Percentiles rank a stretch among this genome's conserved stretches.
Evolutionary conservation across 1,139 yeast species (phyloP).

Genomic region (Kodamaea sp.): DNA sequence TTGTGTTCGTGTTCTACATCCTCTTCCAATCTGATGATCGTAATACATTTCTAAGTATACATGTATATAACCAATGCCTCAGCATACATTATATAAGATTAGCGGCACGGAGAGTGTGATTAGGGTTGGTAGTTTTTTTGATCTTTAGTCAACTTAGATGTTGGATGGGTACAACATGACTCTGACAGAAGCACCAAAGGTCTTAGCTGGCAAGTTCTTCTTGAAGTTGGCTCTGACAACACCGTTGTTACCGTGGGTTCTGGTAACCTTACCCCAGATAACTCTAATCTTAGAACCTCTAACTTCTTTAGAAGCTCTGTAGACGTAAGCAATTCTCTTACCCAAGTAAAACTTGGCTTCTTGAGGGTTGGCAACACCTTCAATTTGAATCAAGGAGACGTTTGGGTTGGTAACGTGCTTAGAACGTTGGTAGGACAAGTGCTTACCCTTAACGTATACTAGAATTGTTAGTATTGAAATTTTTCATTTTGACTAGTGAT

Average conservation of each 20-base stretch:
- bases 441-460: conserved; percentile 99
- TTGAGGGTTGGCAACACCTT: conserved; percentile 87
- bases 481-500: background rate
- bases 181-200: conserved; percentile 99
- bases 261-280: conserved; percentile 98
- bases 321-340: conserved; percentile 98
- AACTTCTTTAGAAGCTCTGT: conserved; percentile 97
- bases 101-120: conserved; percentile 5
- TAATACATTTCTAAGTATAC: conserved; percentile 10
- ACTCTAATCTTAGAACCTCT: conserved; percentile 99
- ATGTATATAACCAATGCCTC: conserved; percentile 8
- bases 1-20: too few relatives aligned
- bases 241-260: conserved; percentile 99
- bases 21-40: background rate
- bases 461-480: conserved; percentile 41
- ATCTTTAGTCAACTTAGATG: conserved; percentile 59
- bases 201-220: conserved; percentile 98
- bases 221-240: conserved; percentile 98
- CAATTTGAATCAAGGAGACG: conserved; percentile 93
- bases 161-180: conserved; percentile 99
- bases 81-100: conserved; percentile 5
- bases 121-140: conserved; percentile 3
- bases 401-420: conserved; percentile 98
- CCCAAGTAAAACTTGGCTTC: conserved; percentile 99
- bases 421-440: conserved; percentile 99